A percentile compares a stretch with the other conserved stretches of the same genome.
phyloP scores from a whole-genome alignment of 2,329 filamentous ascomycete genomes.

The Pseudogymnoascus sp. region DNA sequence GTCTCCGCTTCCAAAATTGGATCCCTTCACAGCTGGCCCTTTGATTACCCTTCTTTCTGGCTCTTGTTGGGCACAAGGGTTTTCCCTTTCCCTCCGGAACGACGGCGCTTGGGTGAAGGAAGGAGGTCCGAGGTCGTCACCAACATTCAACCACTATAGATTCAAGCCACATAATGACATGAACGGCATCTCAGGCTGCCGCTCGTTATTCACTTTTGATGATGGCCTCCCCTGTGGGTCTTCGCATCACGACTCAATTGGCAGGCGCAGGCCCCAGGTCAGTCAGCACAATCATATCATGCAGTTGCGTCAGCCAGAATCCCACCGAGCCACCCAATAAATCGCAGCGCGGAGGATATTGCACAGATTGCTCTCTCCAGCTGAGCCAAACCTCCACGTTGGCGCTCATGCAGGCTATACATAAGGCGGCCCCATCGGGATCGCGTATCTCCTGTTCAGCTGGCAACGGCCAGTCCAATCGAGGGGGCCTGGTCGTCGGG shows the following conservation, averaged over 20 bases:
- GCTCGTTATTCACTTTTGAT: constrained; percentile 3
- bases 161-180: constrained; percentile 5
- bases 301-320: constrained; percentile 3
- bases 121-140: constrained; percentile 4
- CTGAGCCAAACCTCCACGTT: constrained; percentile 1
- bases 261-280: background rate
- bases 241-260: background rate
- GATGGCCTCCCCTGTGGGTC: constrained; percentile 1
- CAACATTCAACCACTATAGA: constrained; percentile 7
- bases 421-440: constrained; percentile 7
- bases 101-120: background rate
- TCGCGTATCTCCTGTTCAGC: constrained; percentile 9
- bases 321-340: constrained; percentile 8
- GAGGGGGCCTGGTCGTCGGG: background rate
- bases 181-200: background rate
- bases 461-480: constrained; percentile 1
- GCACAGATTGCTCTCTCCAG: background rate
- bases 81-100: background rate
- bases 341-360: background rate
- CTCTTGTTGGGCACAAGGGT: background rate
- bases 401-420: constrained; percentile 9
- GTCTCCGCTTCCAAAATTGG: constrained; percentile 9
- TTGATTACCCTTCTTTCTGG: constrained; percentile 8
- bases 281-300: constrained; percentile 8
- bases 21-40: constrained; percentile 1